Conservation (phyloP, 1,139 yeast species). For the Taphrina deformans region DNA sequence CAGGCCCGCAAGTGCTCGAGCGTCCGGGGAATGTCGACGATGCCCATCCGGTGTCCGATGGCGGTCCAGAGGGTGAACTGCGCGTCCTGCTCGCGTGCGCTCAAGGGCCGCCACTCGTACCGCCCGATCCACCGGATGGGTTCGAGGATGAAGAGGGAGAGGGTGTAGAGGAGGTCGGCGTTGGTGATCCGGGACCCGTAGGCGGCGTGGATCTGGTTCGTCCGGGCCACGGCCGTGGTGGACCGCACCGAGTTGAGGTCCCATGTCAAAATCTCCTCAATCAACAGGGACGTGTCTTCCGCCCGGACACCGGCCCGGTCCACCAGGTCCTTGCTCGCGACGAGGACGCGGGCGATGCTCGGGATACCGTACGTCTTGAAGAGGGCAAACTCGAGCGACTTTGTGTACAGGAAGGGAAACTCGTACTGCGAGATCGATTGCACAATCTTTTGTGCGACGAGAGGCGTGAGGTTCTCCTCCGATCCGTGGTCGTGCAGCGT, state of each 20-base stretch:
- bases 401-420: background rate
- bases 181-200: slow-evolving; percentile 1
- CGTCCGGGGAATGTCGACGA: background rate
- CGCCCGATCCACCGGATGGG: background rate
- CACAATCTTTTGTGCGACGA: background rate
- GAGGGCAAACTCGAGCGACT: slow-evolving; percentile 12
- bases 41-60: slow-evolving; percentile 15
- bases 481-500: background rate
- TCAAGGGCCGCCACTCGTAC: background rate
- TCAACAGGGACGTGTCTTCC: slow-evolving; percentile 6
- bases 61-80: slow-evolving; percentile 5
- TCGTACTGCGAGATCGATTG: background rate
- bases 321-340: background rate
- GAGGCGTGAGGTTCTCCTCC: background rate
- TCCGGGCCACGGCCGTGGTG: slow-evolving; percentile 11
- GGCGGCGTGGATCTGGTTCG: background rate
- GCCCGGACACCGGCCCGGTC: slow-evolving; percentile 1
- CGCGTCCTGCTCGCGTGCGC: background rate
- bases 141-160: slow-evolving; percentile 1
- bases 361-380: slow-evolving; percentile 15
- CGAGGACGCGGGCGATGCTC: slow-evolving; percentile 1
- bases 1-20: background rate
- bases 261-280: background rate
- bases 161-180: slow-evolving; percentile 13
- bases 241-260: slow-evolving; percentile 11